Evolutionary conservation across 352 stramenopile genomes (phyloP).

Genomic region (Phytopythium vexans): DNA sequence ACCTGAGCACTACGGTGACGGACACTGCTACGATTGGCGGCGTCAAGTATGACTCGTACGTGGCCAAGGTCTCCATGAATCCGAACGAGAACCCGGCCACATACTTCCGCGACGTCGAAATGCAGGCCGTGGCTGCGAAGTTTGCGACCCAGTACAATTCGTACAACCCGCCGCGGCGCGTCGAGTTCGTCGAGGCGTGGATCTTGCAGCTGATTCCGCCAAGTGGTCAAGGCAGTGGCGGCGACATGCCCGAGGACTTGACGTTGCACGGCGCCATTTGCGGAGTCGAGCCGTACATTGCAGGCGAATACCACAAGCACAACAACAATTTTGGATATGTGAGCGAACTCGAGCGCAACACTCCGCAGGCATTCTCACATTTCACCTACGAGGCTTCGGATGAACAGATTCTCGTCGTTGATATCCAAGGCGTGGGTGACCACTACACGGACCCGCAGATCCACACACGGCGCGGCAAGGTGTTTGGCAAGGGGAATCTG

Average conservation of each 20-base stretch:
- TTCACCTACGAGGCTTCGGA: constrained; percentile 91
- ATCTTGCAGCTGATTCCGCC: constrained; percentile 64
- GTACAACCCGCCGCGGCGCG: constrained; percentile 70
- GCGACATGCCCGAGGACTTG: constrained; percentile 33
- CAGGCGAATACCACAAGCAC: constrained; percentile 80
- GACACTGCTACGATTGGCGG: constrained; percentile 7
- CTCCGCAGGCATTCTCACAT: constrained; percentile 88
- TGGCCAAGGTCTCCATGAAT: constrained; percentile 81
- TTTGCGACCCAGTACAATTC: constrained; percentile 81
- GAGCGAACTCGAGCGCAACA: constrained; percentile 77
- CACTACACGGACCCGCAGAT: constrained; percentile 96
- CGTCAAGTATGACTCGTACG: constrained; percentile 31
- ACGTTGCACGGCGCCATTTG: constrained; percentile 70
- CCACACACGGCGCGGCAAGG: constrained; percentile 71
- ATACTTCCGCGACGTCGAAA: constrained; percentile 85
- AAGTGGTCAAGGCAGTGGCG: constrained; percentile 11
- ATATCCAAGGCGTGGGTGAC: constrained; percentile 94
- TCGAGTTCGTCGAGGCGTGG: constrained; percentile 77
- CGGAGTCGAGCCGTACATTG: constrained; percentile 75
- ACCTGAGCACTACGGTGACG: constrained; percentile 27
- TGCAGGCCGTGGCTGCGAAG: constrained; percentile 79
- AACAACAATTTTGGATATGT: constrained; percentile 86
- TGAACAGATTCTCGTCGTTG: constrained; percentile 91
- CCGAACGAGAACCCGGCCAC: constrained; percentile 76
- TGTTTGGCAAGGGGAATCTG: constrained; percentile 85